phyloP scores from a whole-genome alignment of 495 filamentous ascomycete species.

The Oleoguttula mirabilis region DNA sequence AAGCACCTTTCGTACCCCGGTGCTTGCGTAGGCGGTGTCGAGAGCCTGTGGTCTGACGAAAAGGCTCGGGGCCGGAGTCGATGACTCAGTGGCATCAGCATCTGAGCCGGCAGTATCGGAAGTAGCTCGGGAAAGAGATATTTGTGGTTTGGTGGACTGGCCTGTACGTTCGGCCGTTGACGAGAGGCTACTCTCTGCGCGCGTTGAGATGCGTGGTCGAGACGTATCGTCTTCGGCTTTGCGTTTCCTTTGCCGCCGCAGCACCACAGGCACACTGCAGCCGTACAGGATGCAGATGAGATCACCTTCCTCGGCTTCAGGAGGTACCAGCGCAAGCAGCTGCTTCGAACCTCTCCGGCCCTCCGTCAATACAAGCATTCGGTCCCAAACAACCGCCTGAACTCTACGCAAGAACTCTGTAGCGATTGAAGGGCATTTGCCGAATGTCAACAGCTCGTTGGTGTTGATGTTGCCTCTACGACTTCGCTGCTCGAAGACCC shows the following conservation, averaged over 20 bases:
- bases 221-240: background rate
- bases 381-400: constrained; percentile 10
- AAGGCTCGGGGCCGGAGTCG: background rate
- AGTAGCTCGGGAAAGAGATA: constrained; percentile 1
- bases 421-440: constrained; percentile 10
- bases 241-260: constrained; percentile 7
- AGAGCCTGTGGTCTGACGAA: background rate
- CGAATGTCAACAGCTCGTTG: constrained; percentile 23
- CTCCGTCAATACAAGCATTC: constrained; percentile 5
- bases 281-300: constrained; percentile 27
- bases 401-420: constrained; percentile 11
- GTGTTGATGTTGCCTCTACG: constrained; percentile 28
- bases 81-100: background rate
- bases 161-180: background rate
- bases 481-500: constrained; percentile 1
- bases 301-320: constrained; percentile 15
- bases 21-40: background rate
- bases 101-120: background rate
- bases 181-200: background rate
- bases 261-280: constrained; percentile 25
- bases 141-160: background rate
- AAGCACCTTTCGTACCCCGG: background rate
- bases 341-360: background rate
- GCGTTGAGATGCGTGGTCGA: background rate
- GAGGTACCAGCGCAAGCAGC: constrained; percentile 11